Evolutionary conservation across 805 yeast genomes (phyloP), one percentile per base, ranked within the genome.

Genomic region (Zygosaccharomyces rouxii): DNA sequence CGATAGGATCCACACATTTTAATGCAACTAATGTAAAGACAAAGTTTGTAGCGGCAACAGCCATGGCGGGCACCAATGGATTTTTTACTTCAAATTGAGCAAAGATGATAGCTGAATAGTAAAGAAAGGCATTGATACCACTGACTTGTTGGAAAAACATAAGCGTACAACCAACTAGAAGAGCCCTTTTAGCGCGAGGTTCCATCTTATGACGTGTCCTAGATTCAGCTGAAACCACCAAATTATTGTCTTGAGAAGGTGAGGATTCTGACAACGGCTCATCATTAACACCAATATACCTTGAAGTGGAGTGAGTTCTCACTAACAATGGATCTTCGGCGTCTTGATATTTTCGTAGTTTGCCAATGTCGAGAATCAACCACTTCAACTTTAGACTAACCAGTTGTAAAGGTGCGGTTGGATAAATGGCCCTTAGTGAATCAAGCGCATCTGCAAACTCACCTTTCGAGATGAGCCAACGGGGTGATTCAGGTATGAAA

Each of bases 61-160:
- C 59, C 23, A 79, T 76, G 6, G 83, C 78, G 3, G 82, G 79
- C 38, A 74, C 60, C 57, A 80, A 70, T n/a, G 84, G 81, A 58
- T 79, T 76, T 7, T 68, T 57, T 54, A 76, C 66, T 3, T 81
- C 80, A 18, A 78, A 72, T 18, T 75, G 71, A 46, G 73, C 62
- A 69, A 81, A 79, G 40, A 81, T 73, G 11, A 81, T 71, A 7
- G 84, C 77, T 5, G 82, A 78, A 57, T 80, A 81, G 63, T 79
- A 80, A 76, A 80, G 78, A 58, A 81, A 79, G 35, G 81, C 79
- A 65, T 80, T 80, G 60, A 79, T 76, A 47, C 85, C 85, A n/a
- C 80, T 73, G 44, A 75, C 69, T 62, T 80, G 85, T 59, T 81
- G 85, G 53, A 78, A 72, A 52, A 78, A 70, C 72, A 79, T 70